A percentile compares a stretch with the other conserved stretches of the same genome.
Evolutionary conservation across 176 grass and related monocot species (phyloP).

Genomic region (Paspalum vaginatum): DNA sequence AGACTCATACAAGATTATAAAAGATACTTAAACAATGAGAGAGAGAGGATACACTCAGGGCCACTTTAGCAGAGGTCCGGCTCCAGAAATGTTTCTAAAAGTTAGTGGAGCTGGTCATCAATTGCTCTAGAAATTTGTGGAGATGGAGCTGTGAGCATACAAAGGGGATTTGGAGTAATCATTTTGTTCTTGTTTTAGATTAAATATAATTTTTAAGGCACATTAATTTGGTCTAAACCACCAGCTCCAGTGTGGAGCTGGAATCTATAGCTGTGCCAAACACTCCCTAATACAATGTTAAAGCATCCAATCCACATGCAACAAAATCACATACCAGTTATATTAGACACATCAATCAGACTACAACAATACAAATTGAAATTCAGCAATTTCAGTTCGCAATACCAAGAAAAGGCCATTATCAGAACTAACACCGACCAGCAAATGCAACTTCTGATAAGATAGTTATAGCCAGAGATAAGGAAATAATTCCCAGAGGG

Average conservation of each 20-base stretch:
- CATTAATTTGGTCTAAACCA: too few relatives aligned
- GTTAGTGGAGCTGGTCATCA: too few relatives aligned
- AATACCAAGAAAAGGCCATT: conserved; percentile 1
- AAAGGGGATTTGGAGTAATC: too few relatives aligned
- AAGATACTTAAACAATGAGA: neutral
- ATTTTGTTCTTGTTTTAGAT: too few relatives aligned
- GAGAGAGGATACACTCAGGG: neutral
- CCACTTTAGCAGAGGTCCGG: too few relatives aligned
- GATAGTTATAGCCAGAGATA: neutral
- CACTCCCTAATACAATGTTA: too few relatives aligned
- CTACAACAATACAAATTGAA: neutral
- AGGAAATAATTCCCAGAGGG: neutral
- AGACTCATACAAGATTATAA: conserved; percentile 31
- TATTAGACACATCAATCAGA: conserved; percentile 32
- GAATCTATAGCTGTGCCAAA: too few relatives aligned
- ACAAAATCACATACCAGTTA: neutral
- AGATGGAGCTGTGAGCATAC: too few relatives aligned
- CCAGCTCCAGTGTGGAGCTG: too few relatives aligned
- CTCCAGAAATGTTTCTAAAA: too few relatives aligned
- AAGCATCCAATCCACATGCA: conserved; percentile 11
- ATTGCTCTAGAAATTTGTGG: too few relatives aligned
- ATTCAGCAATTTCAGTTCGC: neutral
- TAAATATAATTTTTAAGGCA: too few relatives aligned
- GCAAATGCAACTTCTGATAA: conserved; percentile 4
- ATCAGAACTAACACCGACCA: neutral